Evolutionary conservation across 1,139 yeast genomes (phyloP).

Genomic region (Candida tetrigidarum): DNA sequence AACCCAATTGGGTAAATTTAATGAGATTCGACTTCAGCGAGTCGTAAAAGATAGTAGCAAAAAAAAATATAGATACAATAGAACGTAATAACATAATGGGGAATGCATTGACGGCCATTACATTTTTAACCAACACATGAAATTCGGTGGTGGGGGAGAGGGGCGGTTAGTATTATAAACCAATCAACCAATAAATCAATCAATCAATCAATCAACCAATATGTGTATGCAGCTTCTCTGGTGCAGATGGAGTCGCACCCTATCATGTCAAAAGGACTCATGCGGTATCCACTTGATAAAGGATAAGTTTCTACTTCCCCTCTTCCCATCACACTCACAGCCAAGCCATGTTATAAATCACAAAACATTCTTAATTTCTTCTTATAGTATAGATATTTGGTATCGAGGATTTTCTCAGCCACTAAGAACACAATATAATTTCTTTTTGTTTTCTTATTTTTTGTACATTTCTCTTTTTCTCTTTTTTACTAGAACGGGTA

Average conservation of each 20-base stretch:
- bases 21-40: neutral
- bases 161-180: too few species aligned
- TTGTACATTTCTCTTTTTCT: neutral
- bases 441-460: neutral
- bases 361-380: neutral
- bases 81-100: neutral
- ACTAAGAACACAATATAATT: neutral
- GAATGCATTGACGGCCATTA: neutral
- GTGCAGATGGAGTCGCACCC: too few species aligned
- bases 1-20: slow-evolving; percentile 6
- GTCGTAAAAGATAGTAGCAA: neutral
- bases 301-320: neutral
- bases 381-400: neutral
- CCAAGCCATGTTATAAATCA: neutral
- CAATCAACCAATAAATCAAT: too few species aligned
- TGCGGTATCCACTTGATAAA: too few species aligned
- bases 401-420: neutral
- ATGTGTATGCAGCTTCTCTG: too few species aligned
- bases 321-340: neutral
- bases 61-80: neutral
- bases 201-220: too few species aligned
- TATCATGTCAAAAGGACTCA: too few species aligned
- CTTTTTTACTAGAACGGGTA: slow-evolving; percentile 7
- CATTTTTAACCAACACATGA: too few species aligned
- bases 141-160: too few species aligned